Percentiles rank a stretch among this genome's conserved stretches.
Evolutionary conservation across 345 rosid genomes (phyloP).

Genomic region (Eutrema yunnanense): DNA sequence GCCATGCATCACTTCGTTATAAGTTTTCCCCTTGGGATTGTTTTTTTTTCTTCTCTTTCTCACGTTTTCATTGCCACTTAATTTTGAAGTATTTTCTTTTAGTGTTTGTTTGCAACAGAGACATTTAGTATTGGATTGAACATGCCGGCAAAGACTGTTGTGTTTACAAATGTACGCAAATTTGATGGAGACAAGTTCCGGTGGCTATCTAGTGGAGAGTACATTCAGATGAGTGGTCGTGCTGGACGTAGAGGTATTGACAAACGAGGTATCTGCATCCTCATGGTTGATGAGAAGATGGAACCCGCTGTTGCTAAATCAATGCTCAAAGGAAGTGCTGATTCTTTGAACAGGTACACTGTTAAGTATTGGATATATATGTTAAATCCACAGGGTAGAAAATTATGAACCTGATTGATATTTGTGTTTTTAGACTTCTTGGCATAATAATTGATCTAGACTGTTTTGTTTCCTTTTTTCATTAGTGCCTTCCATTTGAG

Average conservation of each 20-base stretch:
- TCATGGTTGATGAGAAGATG: constrained; percentile 94
- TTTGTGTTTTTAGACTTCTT: not conserved
- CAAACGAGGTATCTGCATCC: constrained; percentile 88
- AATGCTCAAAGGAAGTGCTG: constrained; percentile 96
- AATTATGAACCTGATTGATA: not conserved
- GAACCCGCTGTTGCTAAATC: constrained; percentile 92
- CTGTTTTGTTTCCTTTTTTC: constrained; percentile 16
- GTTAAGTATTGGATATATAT: not conserved
- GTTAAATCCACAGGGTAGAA: not conserved
- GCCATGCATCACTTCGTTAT: not conserved
- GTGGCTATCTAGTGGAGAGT: constrained; percentile 98
- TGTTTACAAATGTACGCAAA: constrained; percentile 95
- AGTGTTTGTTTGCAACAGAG: constrained; percentile 99
- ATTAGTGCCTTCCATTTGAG: constrained; percentile 95
- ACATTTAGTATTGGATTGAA: constrained; percentile 98
- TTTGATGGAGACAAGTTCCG: constrained; percentile 98
- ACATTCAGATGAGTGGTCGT: constrained; percentile 98
- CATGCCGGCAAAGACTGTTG: constrained; percentile 99
- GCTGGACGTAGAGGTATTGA: constrained; percentile 99
- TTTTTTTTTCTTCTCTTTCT: not conserved
- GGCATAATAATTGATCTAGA: not conserved
- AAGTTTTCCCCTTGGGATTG: not conserved
- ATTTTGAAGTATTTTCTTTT: constrained; percentile 25
- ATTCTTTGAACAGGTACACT: constrained; percentile 87
- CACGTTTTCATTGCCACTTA: constrained; percentile 5